Base-by-base conservation (phyloP, 257 asterid genomes). In the Prunella vulgaris region DNA sequence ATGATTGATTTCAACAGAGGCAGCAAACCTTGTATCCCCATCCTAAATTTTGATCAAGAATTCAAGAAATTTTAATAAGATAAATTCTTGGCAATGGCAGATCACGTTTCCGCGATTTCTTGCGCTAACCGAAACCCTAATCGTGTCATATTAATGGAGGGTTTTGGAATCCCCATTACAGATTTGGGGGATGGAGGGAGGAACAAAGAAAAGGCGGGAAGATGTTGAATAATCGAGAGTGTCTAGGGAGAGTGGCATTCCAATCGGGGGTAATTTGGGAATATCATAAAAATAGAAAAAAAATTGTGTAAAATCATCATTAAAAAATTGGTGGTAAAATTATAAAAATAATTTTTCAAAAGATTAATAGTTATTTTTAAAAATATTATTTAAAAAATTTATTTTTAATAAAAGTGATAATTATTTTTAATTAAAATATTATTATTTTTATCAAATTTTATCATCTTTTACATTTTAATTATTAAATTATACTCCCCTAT, bases 1-100 rank as follows among this genome's bases (percentile, higher is more conserved):
- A 93, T 87, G 60, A 90, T 93, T 35, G 99, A 93, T 84, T 93
- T 93, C 87, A 93, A 79, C 10, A 90, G 89, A 7, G 99, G 97
- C 81, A 93, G 69, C 51, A 90, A 83, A 68, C 99, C 99, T 40
- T 86, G 83, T 27, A 93, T 93, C 15, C 97, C 99, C 99, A 93
- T 93, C 57, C 49, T 59, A 69, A 25, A 38, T 46, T 48, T 46
- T 60, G 73, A 49, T 24, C 37, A 17, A 30, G 9, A 58, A 63
- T 20, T 62, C 76, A 59, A 77, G 32, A 79, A 75, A 66, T 12
- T 3, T 17, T 37, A 61, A 38, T n/a, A 60, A 59, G 13, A 28
- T 10, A 1, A 21, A 17, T 64, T 66, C 59, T 75, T 22, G 64
- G 60, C 56, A 64, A 66, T 66, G 40, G 49, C 74, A n/a, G 58